Evolutionary conservation across 2,329 filamentous ascomycete species (phyloP).

Genomic region (Ploettnerulaceae sp.): DNA sequence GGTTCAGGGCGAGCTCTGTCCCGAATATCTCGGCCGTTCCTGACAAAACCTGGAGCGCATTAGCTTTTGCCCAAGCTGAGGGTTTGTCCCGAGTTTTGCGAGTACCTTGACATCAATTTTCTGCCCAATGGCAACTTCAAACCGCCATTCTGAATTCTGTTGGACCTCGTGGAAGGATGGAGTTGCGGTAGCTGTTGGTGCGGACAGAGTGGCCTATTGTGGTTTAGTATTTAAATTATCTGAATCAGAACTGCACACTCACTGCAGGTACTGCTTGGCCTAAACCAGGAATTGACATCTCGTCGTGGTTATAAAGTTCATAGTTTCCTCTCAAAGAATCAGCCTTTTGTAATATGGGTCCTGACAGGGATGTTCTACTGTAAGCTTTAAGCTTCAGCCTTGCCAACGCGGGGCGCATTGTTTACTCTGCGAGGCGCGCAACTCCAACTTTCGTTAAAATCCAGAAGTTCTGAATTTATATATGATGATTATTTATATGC

Average conservation of each 20-base stretch:
- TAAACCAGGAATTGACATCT: slow-evolving; percentile 70
- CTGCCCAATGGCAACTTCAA: slow-evolving; percentile 58
- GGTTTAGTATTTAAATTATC: slow-evolving; percentile 16
- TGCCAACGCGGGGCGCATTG: background rate
- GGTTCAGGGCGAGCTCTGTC: slow-evolving; percentile 80
- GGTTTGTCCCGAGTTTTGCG: slow-evolving; percentile 16
- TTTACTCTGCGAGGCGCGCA: background rate
- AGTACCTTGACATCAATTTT: slow-evolving; percentile 51
- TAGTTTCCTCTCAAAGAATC: background rate
- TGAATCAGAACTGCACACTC: slow-evolving; percentile 28
- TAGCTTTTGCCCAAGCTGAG: slow-evolving; percentile 28
- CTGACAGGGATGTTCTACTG: slow-evolving; percentile 13
- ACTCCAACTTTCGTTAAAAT: too few species aligned
- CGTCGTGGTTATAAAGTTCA: slow-evolving; percentile 2
- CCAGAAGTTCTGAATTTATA: too few species aligned
- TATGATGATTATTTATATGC: too few species aligned
- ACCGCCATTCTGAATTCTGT: slow-evolving; percentile 71
- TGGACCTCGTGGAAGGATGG: slow-evolving; percentile 49
- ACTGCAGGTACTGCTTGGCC: slow-evolving; percentile 62
- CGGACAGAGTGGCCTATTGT: slow-evolving; percentile 23
- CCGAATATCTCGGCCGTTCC: slow-evolving; percentile 93
- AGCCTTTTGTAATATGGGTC: background rate
- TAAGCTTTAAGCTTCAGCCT: slow-evolving; percentile 20
- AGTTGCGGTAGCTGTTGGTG: slow-evolving; percentile 34
- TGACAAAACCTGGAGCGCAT: slow-evolving; percentile 56